These are phyloP conservation scores for Xylaria cubensis DNA, from an alignment of 495 filamentous ascomycete genomes.

Conservation along the genomic window DNA sequence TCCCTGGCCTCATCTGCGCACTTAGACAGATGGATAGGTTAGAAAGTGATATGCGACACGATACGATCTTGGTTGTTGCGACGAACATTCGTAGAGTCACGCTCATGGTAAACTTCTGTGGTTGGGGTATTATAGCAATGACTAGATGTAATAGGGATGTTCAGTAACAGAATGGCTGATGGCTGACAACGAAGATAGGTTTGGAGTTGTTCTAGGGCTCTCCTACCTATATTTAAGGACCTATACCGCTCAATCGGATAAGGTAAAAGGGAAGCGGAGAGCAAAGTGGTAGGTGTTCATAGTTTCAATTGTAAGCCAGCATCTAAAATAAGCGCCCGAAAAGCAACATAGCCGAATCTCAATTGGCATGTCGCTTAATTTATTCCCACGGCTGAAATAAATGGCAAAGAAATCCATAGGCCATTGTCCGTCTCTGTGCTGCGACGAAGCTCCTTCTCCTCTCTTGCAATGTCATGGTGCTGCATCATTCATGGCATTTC, in stretches of 20 bases:
- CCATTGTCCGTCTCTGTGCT: neutral
- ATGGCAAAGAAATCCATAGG: neutral
- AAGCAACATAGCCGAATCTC: neutral
- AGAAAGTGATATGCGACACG: neutral
- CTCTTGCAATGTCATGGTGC: neutral
- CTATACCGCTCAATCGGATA: neutral
- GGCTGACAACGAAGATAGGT: too few relatives aligned
- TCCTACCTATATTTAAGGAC: too few relatives aligned
- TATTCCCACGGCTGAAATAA: neutral
- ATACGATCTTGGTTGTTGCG: neutral
- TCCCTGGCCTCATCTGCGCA: conserved; percentile 5
- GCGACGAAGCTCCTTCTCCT: neutral
- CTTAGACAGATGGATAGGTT: neutral
- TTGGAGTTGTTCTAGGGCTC: too few relatives aligned
- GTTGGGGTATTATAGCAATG: neutral
- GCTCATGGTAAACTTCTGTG: too few relatives aligned
- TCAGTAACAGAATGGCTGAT: neutral
- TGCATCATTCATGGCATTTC: neutral
- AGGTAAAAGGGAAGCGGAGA: neutral
- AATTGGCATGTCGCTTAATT: neutral
- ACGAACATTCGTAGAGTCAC: neutral
- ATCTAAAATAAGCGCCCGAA: neutral
- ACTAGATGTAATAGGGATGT: neutral
- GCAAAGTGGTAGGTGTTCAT: neutral
- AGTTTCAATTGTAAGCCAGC: neutral